Evolutionary conservation across 371 early-diverging fungal species (phyloP).

Genomic region (Syncephalastrum monosporum): DNA sequence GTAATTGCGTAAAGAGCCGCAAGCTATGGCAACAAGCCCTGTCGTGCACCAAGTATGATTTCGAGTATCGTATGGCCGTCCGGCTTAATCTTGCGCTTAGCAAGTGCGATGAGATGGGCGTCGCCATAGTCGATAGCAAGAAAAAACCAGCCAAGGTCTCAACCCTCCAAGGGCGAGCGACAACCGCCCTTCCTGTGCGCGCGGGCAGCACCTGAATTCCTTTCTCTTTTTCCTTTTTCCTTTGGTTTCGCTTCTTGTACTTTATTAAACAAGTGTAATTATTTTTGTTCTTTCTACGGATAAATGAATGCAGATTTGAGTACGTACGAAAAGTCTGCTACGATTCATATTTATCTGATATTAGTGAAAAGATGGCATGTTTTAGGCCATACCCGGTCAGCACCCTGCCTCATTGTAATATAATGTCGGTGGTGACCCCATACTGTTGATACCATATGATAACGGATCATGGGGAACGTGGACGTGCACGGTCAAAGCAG

Average conservation of each 20-base stretch:
- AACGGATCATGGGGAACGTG: no score
- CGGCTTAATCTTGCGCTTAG: slow-evolving; percentile 23
- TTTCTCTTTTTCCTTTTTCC: neutral
- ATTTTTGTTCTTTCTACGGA: no score
- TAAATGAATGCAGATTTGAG: no score
- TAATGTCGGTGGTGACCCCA: no score
- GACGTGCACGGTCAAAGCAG: no score
- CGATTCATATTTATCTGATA: no score
- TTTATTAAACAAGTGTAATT: neutral
- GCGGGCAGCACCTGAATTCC: neutral
- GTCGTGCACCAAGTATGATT: slow-evolving; percentile 25
- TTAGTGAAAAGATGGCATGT: no score
- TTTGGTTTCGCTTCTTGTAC: neutral
- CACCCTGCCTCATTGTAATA: no score
- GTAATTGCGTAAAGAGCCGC: slow-evolving; percentile 30
- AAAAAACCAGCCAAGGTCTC: slow-evolving; percentile 11
- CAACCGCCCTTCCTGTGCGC: no score
- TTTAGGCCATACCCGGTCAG: no score
- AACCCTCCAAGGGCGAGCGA: slow-evolving; percentile 17
- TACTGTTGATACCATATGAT: no score
- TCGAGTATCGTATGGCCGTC: slow-evolving; percentile 27
- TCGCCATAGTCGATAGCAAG: slow-evolving; percentile 7
- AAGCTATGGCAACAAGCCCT: slow-evolving; percentile 27
- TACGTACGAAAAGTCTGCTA: no score
- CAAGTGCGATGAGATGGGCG: slow-evolving; percentile 28